phyloP scores from a whole-genome alignment of 129 eudicot genomes.

The Saussurea involucrata region DNA sequence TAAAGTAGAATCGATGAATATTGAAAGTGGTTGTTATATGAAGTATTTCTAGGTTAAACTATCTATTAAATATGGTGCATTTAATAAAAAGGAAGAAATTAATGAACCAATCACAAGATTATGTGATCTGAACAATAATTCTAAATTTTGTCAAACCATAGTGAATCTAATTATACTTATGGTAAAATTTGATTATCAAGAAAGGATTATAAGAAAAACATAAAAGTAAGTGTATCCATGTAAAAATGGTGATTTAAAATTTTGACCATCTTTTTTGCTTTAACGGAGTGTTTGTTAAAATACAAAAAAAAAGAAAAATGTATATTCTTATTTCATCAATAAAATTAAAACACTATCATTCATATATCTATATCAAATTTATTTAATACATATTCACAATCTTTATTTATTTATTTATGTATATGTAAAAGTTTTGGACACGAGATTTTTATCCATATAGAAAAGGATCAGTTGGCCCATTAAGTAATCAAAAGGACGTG shows the following conservation, averaged over 20 bases:
- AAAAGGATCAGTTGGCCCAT: not conserved
- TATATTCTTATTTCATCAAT: not conserved
- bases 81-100: too few relatives aligned
- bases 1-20: not conserved
- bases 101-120: not conserved
- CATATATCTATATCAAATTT: too few relatives aligned
- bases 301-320: too few relatives aligned
- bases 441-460: not conserved
- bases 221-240: too few relatives aligned
- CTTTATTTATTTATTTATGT: too few relatives aligned
- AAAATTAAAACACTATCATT: too few relatives aligned
- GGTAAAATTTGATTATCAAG: not conserved
- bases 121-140: not conserved
- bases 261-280: too few relatives aligned
- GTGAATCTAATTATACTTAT: not conserved
- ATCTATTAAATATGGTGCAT: not conserved
- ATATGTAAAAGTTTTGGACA: not conserved
- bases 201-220: not conserved
- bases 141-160: not conserved
- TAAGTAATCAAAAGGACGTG: conserved; percentile 26
- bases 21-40: not conserved
- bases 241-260: too few relatives aligned
- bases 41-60: not conserved
- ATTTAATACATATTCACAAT: too few relatives aligned
- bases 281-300: too few relatives aligned